These are phyloP conservation scores for Coniosporium tulheliwenetii DNA, from an alignment of 2,329 filamentous ascomycete species.

Conservation along the genomic window DNA sequence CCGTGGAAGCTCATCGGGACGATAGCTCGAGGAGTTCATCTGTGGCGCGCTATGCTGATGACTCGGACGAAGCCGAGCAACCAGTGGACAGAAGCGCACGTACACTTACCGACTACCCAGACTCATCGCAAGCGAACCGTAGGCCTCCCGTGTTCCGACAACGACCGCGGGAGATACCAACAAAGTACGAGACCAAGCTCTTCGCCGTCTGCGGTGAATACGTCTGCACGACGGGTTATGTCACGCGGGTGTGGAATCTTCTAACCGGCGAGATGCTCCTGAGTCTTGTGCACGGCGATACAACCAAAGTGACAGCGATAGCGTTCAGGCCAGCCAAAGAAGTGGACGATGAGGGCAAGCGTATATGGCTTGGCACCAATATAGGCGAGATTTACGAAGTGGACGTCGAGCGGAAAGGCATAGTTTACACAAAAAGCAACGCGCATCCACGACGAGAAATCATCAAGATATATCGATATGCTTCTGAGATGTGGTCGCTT, in stretches of 20 bases:
- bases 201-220: constrained; percentile 81
- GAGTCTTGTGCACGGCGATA: constrained; percentile 72
- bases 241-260: constrained; percentile 81
- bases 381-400: constrained; percentile 79
- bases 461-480: constrained; percentile 70
- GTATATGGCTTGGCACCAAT: constrained; percentile 82
- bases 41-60: constrained; percentile 15
- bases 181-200: constrained; percentile 73
- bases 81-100: no score
- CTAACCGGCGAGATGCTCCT: constrained; percentile 67
- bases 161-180: constrained; percentile 60
- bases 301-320: constrained; percentile 64
- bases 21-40: neutral
- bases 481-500: constrained; percentile 83
- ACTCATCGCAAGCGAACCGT: constrained; percentile 70
- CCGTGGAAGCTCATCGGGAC: no score
- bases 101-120: constrained; percentile 51
- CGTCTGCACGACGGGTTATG: constrained; percentile 71
- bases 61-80: constrained; percentile 33
- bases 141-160: constrained; percentile 61
- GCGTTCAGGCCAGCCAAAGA: constrained; percentile 71
- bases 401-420: constrained; percentile 58
- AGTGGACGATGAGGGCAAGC: constrained; percentile 64
- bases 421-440: constrained; percentile 51
- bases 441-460: constrained; percentile 70